phyloP scores from a whole-genome alignment of 257 asterid species.

The Solanum medicagineum region DNA sequence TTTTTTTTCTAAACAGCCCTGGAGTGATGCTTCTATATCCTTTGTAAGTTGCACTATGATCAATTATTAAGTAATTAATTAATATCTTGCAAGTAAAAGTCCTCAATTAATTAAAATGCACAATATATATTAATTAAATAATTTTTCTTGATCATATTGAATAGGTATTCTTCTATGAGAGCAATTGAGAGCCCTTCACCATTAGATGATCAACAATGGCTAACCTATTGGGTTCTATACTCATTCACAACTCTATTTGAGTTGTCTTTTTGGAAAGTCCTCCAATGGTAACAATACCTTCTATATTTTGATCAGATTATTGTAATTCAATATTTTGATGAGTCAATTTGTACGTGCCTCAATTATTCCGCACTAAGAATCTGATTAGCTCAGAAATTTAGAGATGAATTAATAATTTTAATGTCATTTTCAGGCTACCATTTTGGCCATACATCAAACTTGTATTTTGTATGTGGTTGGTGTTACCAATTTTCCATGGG shows the following conservation, averaged over 20 bases:
- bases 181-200: conserved; percentile 94
- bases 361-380: background rate
- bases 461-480: conserved; percentile 37
- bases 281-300: conserved; percentile 49
- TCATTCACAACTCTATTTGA: conserved; percentile 67
- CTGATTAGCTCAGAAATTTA: background rate
- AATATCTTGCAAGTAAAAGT: background rate
- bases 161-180: conserved; percentile 67
- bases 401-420: background rate
- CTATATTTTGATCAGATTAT: background rate
- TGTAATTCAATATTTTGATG: background rate
- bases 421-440: conserved; percentile 49
- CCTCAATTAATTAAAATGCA: background rate
- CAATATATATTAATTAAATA: background rate
- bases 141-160: background rate
- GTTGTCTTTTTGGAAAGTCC: conserved; percentile 71
- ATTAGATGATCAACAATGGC: conserved; percentile 87
- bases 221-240: conserved; percentile 84
- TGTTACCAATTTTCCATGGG: conserved; percentile 34
- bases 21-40: conserved; percentile 86
- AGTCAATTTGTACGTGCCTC: background rate
- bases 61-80: background rate
- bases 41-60: conserved; percentile 37
- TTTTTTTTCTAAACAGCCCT: conserved; percentile 42
- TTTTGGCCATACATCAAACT: conserved; percentile 83